Percentiles rank a stretch among this genome's conserved stretches.
phyloP scores from a whole-genome alignment of 306 rosid species.

The Mimosa bimucronata region DNA sequence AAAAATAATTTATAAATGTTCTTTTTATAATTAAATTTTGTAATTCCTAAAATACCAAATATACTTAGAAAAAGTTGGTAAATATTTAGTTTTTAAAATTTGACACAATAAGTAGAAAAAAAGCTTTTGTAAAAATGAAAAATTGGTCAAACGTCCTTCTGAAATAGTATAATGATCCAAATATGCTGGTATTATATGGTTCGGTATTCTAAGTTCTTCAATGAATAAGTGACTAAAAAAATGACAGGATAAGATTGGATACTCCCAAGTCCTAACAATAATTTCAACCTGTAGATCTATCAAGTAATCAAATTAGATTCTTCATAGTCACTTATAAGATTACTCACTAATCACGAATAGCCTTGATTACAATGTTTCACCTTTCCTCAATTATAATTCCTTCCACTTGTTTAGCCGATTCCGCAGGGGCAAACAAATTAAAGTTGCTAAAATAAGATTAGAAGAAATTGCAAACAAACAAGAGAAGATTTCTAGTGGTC shows the following conservation, averaged over 20 bases:
- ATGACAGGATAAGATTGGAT: constrained; percentile 31
- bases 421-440: background rate
- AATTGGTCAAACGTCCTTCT: too few species aligned
- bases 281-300: background rate
- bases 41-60: background rate
- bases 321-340: constrained; percentile 5
- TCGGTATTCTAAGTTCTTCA: too few species aligned
- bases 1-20: background rate
- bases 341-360: constrained; percentile 8
- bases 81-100: too few species aligned
- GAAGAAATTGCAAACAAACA: too few species aligned
- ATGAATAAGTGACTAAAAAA: background rate
- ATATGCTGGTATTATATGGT: too few species aligned
- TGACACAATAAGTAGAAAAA: too few species aligned
- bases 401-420: background rate
- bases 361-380: constrained; percentile 42
- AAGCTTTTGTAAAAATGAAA: too few species aligned
- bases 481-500: too few species aligned
- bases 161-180: background rate
- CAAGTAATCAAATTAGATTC: background rate
- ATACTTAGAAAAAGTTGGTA: background rate
- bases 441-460: too few species aligned
- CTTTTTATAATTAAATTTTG: background rate
- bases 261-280: constrained; percentile 19
- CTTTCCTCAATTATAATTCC: constrained; percentile 29